Conservation (phyloP, 2,329 filamentous ascomycete genomes). For the Beauveria asiatica region DNA sequence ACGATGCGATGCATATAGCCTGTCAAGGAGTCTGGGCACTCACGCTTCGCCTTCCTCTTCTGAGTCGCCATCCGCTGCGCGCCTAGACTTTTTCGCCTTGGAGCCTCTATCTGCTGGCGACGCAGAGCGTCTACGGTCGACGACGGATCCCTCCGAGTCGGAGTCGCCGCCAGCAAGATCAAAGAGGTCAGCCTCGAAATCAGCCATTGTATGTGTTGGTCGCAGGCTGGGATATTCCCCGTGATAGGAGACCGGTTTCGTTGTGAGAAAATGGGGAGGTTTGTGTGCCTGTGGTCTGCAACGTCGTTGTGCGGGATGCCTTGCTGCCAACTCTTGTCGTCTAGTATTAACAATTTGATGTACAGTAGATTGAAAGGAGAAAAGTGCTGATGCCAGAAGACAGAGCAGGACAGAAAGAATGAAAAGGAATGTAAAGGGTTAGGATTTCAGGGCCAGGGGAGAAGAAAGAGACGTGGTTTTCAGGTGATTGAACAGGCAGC, state of each 20-base stretch:
- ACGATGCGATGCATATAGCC: neutral
- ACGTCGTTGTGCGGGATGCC: neutral
- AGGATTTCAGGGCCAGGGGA: slow-evolving; percentile 15
- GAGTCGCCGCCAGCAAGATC: slow-evolving; percentile 78
- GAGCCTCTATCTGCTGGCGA: slow-evolving; percentile 31
- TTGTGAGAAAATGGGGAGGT: neutral
- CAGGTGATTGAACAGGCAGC: neutral
- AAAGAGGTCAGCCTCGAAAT: slow-evolving; percentile 88
- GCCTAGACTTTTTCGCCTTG: slow-evolving; percentile 37
- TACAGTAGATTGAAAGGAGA: neutral
- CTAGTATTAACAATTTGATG: neutral
- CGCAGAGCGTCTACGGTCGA: slow-evolving; percentile 44
- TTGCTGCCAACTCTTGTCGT: neutral
- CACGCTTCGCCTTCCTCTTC: slow-evolving; percentile 57
- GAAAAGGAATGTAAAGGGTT: slow-evolving; percentile 10
- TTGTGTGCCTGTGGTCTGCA: neutral
- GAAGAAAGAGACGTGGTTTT: slow-evolving; percentile 1
- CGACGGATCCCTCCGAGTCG: slow-evolving; percentile 48
- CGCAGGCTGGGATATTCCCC: neutral
- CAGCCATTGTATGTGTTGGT: slow-evolving; percentile 54
- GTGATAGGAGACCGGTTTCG: neutral
- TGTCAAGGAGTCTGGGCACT: slow-evolving; percentile 17
- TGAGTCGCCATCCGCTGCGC: slow-evolving; percentile 32
- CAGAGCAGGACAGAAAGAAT: neutral
- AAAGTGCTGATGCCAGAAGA: neutral